These are phyloP conservation scores for Phytophthora cactorum DNA, from an alignment of 352 stramenopile species.

Conservation along the genomic window DNA sequence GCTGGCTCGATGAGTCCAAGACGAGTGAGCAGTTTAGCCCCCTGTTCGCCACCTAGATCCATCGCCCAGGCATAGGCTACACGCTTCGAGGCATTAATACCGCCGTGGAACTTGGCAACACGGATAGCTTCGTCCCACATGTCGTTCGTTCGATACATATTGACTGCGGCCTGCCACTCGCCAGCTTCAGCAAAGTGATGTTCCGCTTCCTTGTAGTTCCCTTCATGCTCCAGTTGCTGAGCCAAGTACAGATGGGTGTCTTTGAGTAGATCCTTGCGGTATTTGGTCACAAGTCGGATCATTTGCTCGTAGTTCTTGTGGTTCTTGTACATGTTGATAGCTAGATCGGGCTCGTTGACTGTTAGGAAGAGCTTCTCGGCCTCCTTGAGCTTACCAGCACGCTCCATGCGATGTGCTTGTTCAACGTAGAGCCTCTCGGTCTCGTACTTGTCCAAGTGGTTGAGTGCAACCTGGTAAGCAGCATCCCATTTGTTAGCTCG, in stretches of 20 bases:
- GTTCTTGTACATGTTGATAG: slow-evolving; percentile 98
- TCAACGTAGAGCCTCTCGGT: slow-evolving; percentile 93
- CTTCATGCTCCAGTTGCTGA: slow-evolving; percentile 93
- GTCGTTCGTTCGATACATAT: slow-evolving; percentile 95
- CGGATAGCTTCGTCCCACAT: slow-evolving; percentile 96
- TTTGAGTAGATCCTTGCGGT: slow-evolving; percentile 93
- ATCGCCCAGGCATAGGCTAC: slow-evolving; percentile 95
- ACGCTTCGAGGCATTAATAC: slow-evolving; percentile 91
- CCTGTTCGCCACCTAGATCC: slow-evolving; percentile 89
- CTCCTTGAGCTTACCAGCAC: slow-evolving; percentile 91
- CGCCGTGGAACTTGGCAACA: slow-evolving; percentile 93
- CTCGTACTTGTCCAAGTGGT: slow-evolving; percentile 93
- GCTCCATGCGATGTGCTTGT: slow-evolving; percentile 92
- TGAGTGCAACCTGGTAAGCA: slow-evolving; percentile 92
- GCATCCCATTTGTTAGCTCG: slow-evolving; percentile 93
- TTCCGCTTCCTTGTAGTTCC: slow-evolving; percentile 93
- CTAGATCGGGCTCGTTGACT: slow-evolving; percentile 92
- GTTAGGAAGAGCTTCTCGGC: slow-evolving; percentile 94
- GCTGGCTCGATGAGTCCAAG: slow-evolving; percentile 93
- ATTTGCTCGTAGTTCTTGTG: slow-evolving; percentile 96
- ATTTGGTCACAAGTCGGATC: slow-evolving; percentile 94
- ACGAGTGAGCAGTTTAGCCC: slow-evolving; percentile 91
- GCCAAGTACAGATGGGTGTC: slow-evolving; percentile 94
- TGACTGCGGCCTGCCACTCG: slow-evolving; percentile 93
- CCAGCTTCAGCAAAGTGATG: slow-evolving; percentile 92